These are phyloP conservation scores for Annona squamosa DNA, from an alignment of 164 flowering plant genomes.

Conservation along the genomic window DNA sequence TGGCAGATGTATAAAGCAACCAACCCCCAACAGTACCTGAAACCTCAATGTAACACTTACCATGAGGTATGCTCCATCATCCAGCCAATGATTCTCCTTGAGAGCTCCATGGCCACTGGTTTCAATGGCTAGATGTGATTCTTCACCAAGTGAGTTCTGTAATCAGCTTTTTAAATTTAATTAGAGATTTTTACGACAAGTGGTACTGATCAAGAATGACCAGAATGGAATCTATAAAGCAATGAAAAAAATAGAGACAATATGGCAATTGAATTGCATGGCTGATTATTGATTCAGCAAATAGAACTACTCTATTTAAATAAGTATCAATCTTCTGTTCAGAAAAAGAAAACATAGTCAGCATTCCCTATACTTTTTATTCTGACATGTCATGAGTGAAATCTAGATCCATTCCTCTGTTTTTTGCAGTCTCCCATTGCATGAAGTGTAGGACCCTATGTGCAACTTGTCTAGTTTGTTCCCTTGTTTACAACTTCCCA, in stretches of 20 bases:
- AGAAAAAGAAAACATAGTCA: too few species aligned
- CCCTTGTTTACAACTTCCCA: too few species aligned
- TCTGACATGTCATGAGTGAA: too few species aligned
- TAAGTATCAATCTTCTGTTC: too few species aligned
- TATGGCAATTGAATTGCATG: neutral
- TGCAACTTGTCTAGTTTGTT: too few species aligned
- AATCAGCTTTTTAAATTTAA: constrained; percentile 7
- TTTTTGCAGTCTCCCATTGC: too few species aligned
- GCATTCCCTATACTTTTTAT: too few species aligned
- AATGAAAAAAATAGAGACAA: neutral
- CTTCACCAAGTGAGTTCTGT: constrained; percentile 88
- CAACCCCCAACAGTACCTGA: neutral
- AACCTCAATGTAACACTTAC: constrained; percentile 29
- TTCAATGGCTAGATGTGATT: constrained; percentile 96
- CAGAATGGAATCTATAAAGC: neutral
- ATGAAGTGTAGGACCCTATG: too few species aligned
- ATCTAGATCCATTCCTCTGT: too few species aligned
- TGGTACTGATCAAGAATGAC: neutral
- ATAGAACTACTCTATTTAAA: neutral
- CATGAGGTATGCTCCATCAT: constrained; percentile 99
- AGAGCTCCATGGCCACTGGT: constrained; percentile 99
- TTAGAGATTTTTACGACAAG: neutral
- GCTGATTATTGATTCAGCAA: neutral
- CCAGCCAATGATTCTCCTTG: constrained; percentile 97
- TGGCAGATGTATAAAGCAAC: neutral